Percentiles rank a stretch among this genome's conserved stretches.
These are phyloP conservation scores for Abelmoschus esculentus DNA, from an alignment of 345 rosid species.

Conservation along the genomic window DNA sequence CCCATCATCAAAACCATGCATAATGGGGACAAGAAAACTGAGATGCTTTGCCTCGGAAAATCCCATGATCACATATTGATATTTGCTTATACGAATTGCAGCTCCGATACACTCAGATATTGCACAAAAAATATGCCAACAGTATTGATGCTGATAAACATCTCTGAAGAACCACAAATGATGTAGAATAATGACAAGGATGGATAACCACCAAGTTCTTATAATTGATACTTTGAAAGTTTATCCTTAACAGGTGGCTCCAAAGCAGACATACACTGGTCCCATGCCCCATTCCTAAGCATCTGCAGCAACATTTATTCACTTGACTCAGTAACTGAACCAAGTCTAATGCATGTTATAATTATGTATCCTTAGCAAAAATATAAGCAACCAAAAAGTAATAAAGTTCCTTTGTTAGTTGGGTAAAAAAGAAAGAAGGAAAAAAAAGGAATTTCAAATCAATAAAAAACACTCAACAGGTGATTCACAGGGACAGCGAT, in stretches of 20 bases:
- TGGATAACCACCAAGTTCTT: background rate
- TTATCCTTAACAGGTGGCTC: constrained; percentile 82
- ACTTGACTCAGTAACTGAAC: background rate
- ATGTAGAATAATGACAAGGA: background rate
- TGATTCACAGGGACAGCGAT: background rate
- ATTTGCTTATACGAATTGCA: constrained; percentile 15
- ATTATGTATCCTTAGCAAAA: background rate
- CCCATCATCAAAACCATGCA: background rate
- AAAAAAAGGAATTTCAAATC: too few species aligned
- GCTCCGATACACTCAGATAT: constrained; percentile 14
- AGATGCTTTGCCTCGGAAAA: constrained; percentile 18
- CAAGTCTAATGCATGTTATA: background rate
- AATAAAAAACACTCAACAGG: background rate
- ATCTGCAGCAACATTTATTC: constrained; percentile 41
- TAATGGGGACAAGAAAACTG: background rate
- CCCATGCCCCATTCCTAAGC: constrained; percentile 85
- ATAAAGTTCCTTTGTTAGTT: background rate
- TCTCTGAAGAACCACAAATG: constrained; percentile 11
- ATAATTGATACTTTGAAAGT: constrained; percentile 74
- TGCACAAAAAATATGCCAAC: constrained; percentile 15
- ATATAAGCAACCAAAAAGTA: background rate
- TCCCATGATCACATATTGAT: constrained; percentile 15
- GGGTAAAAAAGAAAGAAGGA: background rate
- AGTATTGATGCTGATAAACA: constrained; percentile 9
- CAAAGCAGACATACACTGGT: constrained; percentile 73